These are phyloP conservation scores for Baudoinia panamericana DNA, from an alignment of 495 filamentous ascomycete species.

Conservation along the genomic window DNA sequence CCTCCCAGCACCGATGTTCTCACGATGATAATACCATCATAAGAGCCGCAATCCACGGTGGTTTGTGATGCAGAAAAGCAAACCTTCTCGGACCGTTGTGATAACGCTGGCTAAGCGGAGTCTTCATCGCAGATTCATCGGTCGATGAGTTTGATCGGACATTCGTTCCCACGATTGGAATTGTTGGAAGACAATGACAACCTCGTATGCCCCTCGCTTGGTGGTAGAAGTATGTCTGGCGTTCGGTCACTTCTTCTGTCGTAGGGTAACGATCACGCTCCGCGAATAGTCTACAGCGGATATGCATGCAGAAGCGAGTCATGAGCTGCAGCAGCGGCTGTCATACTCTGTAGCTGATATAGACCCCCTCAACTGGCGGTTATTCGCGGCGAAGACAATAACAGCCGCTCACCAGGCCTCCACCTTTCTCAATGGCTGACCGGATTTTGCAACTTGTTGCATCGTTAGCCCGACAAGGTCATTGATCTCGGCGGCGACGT, in stretches of 20 bases:
- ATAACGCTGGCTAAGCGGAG: background rate
- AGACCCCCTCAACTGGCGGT: background rate
- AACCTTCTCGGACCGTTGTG: background rate
- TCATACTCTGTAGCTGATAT: too few relatives aligned
- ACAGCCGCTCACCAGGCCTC: conserved; percentile 2
- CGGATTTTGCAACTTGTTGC: conserved; percentile 11
- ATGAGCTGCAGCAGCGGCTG: too few relatives aligned
- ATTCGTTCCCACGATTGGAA: background rate
- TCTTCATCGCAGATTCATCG: background rate
- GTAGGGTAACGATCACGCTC: too few relatives aligned
- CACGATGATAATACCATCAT: background rate
- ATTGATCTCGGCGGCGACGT: conserved; percentile 16
- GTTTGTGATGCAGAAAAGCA: background rate
- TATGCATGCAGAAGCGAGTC: too few relatives aligned
- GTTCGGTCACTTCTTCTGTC: background rate
- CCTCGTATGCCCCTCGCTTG: background rate
- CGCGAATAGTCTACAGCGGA: too few relatives aligned
- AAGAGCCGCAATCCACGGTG: background rate
- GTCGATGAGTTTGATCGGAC: background rate
- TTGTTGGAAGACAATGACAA: background rate
- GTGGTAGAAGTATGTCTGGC: background rate
- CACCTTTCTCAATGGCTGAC: conserved; percentile 1
- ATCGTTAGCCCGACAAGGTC: conserved; percentile 16
- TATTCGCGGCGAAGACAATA: background rate
- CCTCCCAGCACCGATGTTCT: background rate